Evolutionary conservation across 1,139 yeast species (phyloP).

Genomic region (Zygosaccharomyces sapae): DNA sequence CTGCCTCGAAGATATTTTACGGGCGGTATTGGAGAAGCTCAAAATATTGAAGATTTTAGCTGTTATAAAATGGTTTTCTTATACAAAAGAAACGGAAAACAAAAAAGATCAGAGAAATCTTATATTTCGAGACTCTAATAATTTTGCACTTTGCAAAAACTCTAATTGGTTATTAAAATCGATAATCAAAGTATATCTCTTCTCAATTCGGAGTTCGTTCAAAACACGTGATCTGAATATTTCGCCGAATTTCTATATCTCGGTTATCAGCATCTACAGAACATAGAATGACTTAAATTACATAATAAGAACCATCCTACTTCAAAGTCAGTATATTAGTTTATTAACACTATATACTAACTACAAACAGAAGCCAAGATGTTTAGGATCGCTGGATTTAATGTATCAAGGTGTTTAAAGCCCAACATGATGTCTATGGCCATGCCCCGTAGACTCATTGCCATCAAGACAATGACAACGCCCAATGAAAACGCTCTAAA

Average conservation of each 20-base stretch:
- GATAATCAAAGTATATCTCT: not conserved
- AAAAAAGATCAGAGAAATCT: no score
- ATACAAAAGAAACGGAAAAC: no score
- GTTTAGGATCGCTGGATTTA: not conserved
- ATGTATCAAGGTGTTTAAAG: not conserved
- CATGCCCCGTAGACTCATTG: conserved; percentile 21
- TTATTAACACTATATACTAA: no score
- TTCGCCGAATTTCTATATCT: not conserved
- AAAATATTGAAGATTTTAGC: no score
- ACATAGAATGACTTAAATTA: no score
- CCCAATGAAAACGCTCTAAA: conserved; percentile 93
- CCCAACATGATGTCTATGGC: not conserved
- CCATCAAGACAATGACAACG: conserved; percentile 62
- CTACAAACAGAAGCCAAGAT: not conserved
- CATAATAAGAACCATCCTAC: no score
- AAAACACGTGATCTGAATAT: not conserved
- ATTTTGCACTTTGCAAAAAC: not conserved
- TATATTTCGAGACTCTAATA: no score
- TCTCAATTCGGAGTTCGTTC: not conserved
- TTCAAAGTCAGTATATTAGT: not conserved
- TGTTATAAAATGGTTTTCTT: no score
- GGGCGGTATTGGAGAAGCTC: no score
- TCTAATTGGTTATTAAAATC: not conserved
- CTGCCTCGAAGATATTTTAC: no score
- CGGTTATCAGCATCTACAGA: no score